Evolutionary conservation across 352 stramenopile species (phyloP).

Genomic region (Globisporangium acanthophoron): DNA sequence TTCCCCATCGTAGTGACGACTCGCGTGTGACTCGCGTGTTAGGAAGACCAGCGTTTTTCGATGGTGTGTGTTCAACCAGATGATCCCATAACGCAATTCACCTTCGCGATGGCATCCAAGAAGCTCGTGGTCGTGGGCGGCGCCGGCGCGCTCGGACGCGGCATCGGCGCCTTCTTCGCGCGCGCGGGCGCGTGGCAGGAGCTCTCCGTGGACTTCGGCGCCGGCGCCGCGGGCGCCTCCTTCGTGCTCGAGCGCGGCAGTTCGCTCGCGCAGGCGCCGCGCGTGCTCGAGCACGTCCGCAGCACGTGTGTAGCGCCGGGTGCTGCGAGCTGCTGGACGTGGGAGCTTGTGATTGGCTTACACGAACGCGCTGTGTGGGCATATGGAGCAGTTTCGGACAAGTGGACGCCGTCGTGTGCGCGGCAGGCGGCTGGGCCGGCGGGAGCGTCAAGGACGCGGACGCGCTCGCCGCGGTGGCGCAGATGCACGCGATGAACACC

Average conservation of each 20-base stretch:
- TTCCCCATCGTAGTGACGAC: not conserved
- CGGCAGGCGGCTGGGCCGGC: constrained; percentile 74
- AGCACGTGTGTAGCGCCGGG: constrained; percentile 21
- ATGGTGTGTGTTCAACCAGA: no score
- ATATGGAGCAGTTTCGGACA: constrained; percentile 30
- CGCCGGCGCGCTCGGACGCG: constrained; percentile 64
- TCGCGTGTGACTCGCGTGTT: not conserved
- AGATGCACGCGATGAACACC: constrained; percentile 79
- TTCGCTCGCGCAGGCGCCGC: constrained; percentile 42
- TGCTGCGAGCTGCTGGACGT: not conserved
- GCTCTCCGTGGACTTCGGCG: constrained; percentile 65
- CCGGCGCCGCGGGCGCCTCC: constrained; percentile 28
- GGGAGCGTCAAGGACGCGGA: constrained; percentile 65
- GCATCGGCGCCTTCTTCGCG: constrained; percentile 54
- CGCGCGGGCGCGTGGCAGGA: constrained; percentile 51
- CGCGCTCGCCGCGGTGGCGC: constrained; percentile 49
- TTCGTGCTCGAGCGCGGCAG: constrained; percentile 41
- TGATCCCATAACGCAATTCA: not conserved
- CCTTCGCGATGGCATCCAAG: constrained; percentile 28
- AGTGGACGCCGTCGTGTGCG: constrained; percentile 75
- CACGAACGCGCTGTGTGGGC: not conserved
- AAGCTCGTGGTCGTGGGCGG: constrained; percentile 74
- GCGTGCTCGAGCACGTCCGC: constrained; percentile 48
- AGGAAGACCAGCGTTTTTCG: not conserved
- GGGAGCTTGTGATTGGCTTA: no score